These are phyloP conservation scores for Lachancea nothofagi DNA, from an alignment of 805 yeast species.

Conservation along the genomic window DNA sequence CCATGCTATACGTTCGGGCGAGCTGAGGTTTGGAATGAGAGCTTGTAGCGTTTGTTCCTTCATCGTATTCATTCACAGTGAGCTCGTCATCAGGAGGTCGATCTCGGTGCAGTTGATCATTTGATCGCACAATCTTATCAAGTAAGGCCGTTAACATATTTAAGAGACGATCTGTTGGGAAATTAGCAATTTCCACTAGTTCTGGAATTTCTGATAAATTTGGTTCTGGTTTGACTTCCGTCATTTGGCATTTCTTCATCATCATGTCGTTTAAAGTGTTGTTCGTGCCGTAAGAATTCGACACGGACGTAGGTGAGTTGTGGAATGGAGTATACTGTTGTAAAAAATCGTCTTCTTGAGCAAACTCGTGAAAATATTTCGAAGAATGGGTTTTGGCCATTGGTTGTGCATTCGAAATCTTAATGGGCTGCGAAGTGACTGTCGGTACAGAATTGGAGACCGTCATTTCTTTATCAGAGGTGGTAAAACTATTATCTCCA, in stretches of 20 bases:
- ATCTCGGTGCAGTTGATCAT: constrained; percentile 51
- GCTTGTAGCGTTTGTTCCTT: background rate
- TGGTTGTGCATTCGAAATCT: background rate
- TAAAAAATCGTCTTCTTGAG: constrained; percentile 4
- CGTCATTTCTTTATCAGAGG: background rate
- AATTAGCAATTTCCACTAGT: constrained; percentile 58
- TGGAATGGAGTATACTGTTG: constrained; percentile 11
- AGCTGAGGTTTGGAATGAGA: background rate
- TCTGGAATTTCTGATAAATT: constrained; percentile 10
- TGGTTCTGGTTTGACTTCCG: constrained; percentile 9
- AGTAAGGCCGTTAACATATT: constrained; percentile 80
- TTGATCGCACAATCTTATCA: constrained; percentile 83
- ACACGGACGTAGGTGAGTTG: constrained; percentile 10
- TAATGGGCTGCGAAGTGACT: constrained; percentile 1
- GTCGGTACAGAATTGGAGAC: constrained; percentile 1
- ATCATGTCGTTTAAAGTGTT: background rate
- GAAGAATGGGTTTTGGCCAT: constrained; percentile 4
- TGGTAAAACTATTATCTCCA: background rate
- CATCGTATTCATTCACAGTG: background rate
- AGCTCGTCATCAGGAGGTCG: constrained; percentile 2
- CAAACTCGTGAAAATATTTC: constrained; percentile 6
- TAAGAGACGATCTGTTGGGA: constrained; percentile 74
- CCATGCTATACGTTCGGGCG: constrained; percentile 6
- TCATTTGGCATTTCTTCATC: background rate
- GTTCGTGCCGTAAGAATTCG: constrained; percentile 5